Evolutionary conservation across 208 protist species (phyloP).

Genomic region (Borovskyia barvae): DNA sequence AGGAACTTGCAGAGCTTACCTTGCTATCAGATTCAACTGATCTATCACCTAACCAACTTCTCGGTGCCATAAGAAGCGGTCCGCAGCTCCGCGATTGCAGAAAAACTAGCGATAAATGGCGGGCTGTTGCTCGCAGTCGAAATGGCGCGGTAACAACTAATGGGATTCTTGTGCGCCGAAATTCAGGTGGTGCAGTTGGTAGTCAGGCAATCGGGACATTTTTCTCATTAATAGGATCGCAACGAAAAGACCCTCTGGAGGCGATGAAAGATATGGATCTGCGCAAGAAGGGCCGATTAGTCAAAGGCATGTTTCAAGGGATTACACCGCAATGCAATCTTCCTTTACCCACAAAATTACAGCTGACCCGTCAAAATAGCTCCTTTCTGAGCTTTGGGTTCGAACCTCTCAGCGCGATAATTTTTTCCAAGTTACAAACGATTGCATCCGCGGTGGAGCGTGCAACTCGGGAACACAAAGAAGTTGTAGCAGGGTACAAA

Average conservation of each 20-base stretch:
- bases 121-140: slow-evolving; percentile 57
- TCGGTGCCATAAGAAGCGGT: slow-evolving; percentile 32
- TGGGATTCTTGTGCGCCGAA: slow-evolving; percentile 64
- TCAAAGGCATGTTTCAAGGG: slow-evolving; percentile 75
- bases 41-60: slow-evolving; percentile 29
- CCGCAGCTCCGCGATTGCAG: slow-evolving; percentile 69
- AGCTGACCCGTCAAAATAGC: slow-evolving; percentile 73
- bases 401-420: slow-evolving; percentile 77
- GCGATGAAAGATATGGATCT: slow-evolving; percentile 73
- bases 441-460: slow-evolving; percentile 44
- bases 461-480: slow-evolving; percentile 59
- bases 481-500: slow-evolving; percentile 56
- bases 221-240: slow-evolving; percentile 57
- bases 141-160: slow-evolving; percentile 82
- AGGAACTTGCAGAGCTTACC: slow-evolving; percentile 61
- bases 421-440: slow-evolving; percentile 35
- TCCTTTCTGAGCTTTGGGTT: slow-evolving; percentile 83
- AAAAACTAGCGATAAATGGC: slow-evolving; percentile 70
- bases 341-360: slow-evolving; percentile 75
- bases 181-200: slow-evolving; percentile 15
- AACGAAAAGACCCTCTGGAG: slow-evolving; percentile 74
- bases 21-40: slow-evolving; percentile 32
- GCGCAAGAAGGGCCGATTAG: slow-evolving; percentile 74
- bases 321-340: slow-evolving; percentile 50
- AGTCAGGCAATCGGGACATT: slow-evolving; percentile 63